Conservation (phyloP, 495 filamentous ascomycete species). For the Clavariopsis aquatica region DNA sequence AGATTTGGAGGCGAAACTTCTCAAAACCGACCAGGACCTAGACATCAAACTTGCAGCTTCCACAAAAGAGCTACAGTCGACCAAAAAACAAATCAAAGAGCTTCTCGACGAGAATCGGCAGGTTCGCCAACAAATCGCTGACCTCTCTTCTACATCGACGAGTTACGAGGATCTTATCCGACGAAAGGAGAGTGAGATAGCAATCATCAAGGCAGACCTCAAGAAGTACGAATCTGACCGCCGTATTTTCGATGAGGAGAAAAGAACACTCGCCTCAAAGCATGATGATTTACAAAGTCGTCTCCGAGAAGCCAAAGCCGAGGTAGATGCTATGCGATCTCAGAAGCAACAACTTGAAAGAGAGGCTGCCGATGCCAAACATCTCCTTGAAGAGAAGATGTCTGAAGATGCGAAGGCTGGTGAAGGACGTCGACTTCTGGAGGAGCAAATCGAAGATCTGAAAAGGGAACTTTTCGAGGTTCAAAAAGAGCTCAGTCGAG, state of each 20-base stretch:
- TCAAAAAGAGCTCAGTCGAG: conserved; percentile 85
- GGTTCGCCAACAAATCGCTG: conserved; percentile 80
- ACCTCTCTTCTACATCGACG: conserved; percentile 88
- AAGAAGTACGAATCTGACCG: conserved; percentile 76
- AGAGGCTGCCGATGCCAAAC: conserved; percentile 85
- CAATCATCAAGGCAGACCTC: conserved; percentile 78
- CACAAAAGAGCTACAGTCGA: conserved; percentile 75
- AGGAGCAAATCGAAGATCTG: conserved; percentile 82
- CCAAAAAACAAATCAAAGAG: conserved; percentile 70
- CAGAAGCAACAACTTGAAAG: conserved; percentile 81
- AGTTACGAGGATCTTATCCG: conserved; percentile 90
- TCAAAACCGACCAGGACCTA: conserved; percentile 84
- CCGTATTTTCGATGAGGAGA: conserved; percentile 75
- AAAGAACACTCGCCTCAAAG: conserved; percentile 63
- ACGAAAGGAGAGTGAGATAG: conserved; percentile 90
- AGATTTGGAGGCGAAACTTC: conserved; percentile 80
- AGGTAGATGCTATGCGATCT: conserved; percentile 80
- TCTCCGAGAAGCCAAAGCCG: conserved; percentile 81
- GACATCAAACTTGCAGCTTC: conserved; percentile 83
- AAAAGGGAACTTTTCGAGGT: conserved; percentile 81
- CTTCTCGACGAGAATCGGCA: conserved; percentile 78
- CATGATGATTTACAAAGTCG: conserved; percentile 78
- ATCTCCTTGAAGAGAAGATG: conserved; percentile 80
- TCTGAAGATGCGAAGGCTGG: conserved; percentile 77
- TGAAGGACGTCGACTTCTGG: conserved; percentile 80